Percentiles rank a stretch among this genome's conserved stretches.
Evolutionary conservation across 2,329 filamentous ascomycete genomes (phyloP).

Genomic region (Colletotrichum siamense): DNA sequence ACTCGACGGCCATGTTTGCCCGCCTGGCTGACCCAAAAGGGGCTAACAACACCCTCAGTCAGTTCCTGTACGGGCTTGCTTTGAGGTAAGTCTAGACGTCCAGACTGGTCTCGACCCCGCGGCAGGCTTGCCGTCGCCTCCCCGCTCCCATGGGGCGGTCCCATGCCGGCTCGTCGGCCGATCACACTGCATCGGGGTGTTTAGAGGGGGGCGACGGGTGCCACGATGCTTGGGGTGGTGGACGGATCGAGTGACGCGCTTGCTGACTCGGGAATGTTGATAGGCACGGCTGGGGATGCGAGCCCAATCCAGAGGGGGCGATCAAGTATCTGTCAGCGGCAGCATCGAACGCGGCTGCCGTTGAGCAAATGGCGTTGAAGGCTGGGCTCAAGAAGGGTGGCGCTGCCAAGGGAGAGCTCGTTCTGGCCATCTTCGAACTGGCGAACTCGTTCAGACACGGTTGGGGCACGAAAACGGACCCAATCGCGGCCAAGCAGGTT

Average conservation of each 20-base stretch:
- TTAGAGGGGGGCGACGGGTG: background rate
- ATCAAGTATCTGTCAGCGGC: slow-evolving; percentile 87
- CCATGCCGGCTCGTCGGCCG: background rate
- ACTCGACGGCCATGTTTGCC: slow-evolving; percentile 86
- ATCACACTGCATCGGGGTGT: background rate
- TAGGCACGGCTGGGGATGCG: slow-evolving; percentile 93
- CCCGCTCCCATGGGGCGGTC: background rate
- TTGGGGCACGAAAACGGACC: slow-evolving; percentile 89
- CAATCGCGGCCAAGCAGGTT: slow-evolving; percentile 80
- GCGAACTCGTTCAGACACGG: slow-evolving; percentile 92
- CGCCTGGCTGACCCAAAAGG: slow-evolving; percentile 82
- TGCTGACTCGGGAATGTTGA: slow-evolving; percentile 8
- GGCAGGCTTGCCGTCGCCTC: background rate
- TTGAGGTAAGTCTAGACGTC: slow-evolving; percentile 65
- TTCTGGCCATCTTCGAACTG: slow-evolving; percentile 95
- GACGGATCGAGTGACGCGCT: background rate
- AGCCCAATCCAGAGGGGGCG: slow-evolving; percentile 73
- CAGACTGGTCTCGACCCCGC: background rate
- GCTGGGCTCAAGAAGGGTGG: slow-evolving; percentile 93
- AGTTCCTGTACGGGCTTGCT: slow-evolving; percentile 94
- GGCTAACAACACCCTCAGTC: slow-evolving; percentile 89
- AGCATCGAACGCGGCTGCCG: slow-evolving; percentile 85
- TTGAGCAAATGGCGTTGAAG: slow-evolving; percentile 84
- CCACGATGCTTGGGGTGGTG: background rate
- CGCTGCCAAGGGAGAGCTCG: slow-evolving; percentile 92